Evolutionary conservation across 805 yeast genomes (phyloP).

Genomic region (Candida ortonii): DNA sequence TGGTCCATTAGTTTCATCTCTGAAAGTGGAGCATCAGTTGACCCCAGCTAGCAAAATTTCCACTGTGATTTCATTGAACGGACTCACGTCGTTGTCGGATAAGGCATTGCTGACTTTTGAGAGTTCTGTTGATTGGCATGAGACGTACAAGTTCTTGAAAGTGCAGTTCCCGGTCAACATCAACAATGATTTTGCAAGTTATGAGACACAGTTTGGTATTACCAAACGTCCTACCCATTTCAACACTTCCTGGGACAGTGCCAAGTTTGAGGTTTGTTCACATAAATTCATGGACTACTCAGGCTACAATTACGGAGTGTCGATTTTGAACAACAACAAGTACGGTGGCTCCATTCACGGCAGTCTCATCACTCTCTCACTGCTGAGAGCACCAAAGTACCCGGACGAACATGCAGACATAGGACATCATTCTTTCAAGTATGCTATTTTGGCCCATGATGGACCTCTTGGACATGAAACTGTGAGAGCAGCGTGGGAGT

Average conservation of each 20-base stretch:
- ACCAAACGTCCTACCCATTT: constrained; percentile 92
- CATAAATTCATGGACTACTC: constrained; percentile 93
- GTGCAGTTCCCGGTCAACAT: constrained; percentile 93
- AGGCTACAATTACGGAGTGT: constrained; percentile 82
- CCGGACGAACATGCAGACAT: constrained; percentile 96
- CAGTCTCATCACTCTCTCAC: constrained; percentile 80
- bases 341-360: constrained; percentile 95
- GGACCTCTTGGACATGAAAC: constrained; percentile 64
- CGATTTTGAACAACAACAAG: constrained; percentile 78
- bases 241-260: constrained; percentile 95
- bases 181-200: constrained; percentile 71
- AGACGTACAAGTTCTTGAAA: constrained; percentile 81
- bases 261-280: constrained; percentile 92
- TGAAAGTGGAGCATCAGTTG: constrained; percentile 60
- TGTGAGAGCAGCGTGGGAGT: constrained; percentile 73
- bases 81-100: constrained; percentile 37
- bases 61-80: constrained; percentile 69
- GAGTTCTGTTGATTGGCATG: constrained; percentile 79
- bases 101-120: constrained; percentile 48
- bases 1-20: constrained; percentile 60
- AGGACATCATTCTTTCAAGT: constrained; percentile 80
- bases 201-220: constrained; percentile 92
- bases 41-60: constrained; percentile 56
- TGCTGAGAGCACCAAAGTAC: constrained; percentile 86
- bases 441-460: constrained; percentile 79